These are phyloP conservation scores for Acer saccharum DNA, from an alignment of 345 rosid genomes.

Conservation along the genomic window DNA sequence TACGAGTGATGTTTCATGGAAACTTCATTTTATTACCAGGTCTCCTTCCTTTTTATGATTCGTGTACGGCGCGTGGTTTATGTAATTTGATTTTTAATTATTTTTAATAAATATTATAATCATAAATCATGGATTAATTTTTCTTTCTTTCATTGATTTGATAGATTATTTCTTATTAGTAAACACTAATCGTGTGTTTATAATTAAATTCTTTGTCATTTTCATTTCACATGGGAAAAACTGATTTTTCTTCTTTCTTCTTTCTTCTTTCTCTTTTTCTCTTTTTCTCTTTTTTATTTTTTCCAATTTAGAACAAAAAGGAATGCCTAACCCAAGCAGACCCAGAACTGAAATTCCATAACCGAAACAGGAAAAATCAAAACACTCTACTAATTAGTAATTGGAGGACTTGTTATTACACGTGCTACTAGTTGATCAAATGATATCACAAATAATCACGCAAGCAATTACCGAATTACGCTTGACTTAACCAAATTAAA, in stretches of 20 bases:
- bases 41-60: too few species aligned
- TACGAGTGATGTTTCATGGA: not conserved
- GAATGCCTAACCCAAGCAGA: not conserved
- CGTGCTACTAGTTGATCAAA: not conserved
- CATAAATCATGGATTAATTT: too few species aligned
- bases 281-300: too few species aligned
- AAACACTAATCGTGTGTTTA: too few species aligned
- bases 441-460: not conserved
- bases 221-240: not conserved
- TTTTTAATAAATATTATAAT: too few species aligned
- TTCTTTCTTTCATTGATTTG: too few species aligned
- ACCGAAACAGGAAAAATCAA: not conserved
- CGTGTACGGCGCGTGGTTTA: too few species aligned
- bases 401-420: not conserved
- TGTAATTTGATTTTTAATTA: too few species aligned
- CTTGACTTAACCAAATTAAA: not conserved
- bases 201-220: not conserved
- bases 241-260: too few species aligned
- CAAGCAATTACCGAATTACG: conserved; percentile 16
- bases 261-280: too few species aligned
- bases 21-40: not conserved
- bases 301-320: not conserved
- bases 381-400: not conserved
- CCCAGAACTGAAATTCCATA: not conserved
- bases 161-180: too few species aligned